Conservation (phyloP, 176 grass and related monocot genomes). For the Areca catechu region DNA sequence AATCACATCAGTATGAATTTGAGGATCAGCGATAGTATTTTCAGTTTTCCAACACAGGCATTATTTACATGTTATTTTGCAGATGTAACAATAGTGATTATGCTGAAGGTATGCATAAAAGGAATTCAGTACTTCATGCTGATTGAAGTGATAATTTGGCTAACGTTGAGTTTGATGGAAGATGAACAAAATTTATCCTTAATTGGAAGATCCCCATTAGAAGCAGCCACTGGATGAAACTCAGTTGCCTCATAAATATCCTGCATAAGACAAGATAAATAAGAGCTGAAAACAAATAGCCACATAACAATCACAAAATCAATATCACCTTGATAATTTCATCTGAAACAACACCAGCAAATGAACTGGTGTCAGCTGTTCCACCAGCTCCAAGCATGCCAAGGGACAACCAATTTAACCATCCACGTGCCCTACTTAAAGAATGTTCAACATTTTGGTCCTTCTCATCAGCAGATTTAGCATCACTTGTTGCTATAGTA, state of each 20-base stretch:
- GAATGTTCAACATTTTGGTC: conserved; percentile 44
- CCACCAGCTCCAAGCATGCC: conserved; percentile 99
- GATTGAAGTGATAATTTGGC: conserved; percentile 46
- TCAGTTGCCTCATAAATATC: conserved; percentile 93
- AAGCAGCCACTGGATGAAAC: conserved; percentile 69
- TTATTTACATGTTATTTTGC: too few relatives aligned
- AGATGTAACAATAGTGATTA: not conserved
- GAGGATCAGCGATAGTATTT: too few relatives aligned
- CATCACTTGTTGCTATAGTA: conserved; percentile 23
- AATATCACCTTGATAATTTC: conserved; percentile 85
- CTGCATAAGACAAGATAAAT: conserved; percentile 35
- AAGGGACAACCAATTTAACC: conserved; percentile 97
- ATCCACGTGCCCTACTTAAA: conserved; percentile 46
- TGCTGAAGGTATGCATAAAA: conserved; percentile 16
- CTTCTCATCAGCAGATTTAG: conserved; percentile 40
- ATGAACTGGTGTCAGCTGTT: conserved; percentile 71
- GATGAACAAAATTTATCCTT: conserved; percentile 55
- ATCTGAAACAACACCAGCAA: conserved; percentile 93
- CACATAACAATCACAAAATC: conserved; percentile 9
- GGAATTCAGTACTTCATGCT: conserved; percentile 38
- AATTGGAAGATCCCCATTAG: conserved; percentile 38
- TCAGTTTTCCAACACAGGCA: too few relatives aligned
- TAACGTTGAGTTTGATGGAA: conserved; percentile 45
- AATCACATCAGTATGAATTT: too few relatives aligned
- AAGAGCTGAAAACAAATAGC: conserved; percentile 1